Conservation (phyloP, 495 filamentous ascomycete species). For the Neurospora sp. region DNA sequence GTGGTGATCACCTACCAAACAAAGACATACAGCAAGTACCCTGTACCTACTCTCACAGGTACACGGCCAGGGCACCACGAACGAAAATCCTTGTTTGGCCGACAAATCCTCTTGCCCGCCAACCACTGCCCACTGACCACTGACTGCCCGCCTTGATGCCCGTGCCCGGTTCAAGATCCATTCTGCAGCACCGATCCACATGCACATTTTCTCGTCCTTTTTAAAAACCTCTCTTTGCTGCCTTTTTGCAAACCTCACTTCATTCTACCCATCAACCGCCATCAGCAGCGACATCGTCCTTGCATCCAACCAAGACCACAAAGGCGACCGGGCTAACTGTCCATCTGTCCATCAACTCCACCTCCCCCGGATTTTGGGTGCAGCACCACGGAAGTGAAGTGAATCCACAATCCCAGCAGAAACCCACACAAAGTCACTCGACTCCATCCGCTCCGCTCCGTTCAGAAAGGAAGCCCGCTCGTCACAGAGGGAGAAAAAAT, state of each 20-base stretch:
- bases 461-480: not conserved
- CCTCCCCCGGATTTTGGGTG: not conserved
- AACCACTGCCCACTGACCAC: not conserved
- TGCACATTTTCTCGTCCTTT: not conserved
- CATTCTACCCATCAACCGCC: not conserved
- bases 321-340: not conserved
- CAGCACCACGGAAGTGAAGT: not conserved
- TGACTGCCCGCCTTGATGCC: not conserved
- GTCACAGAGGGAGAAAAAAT: not conserved
- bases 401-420: not conserved
- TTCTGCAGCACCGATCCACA: not conserved
- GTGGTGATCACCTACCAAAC: not conserved
- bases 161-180: not conserved
- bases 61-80: not conserved
- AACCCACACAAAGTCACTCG: not conserved
- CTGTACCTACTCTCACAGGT: not conserved
- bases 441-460: not conserved
- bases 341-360: not conserved
- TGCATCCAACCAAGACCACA: not conserved
- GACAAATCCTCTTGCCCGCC: not conserved
- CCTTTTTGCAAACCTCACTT: not conserved
- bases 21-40: not conserved
- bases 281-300: not conserved
- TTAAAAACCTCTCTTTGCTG: not conserved
- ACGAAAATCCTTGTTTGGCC: not conserved